phyloP scores from a whole-genome alignment of 106 monocot genomes.

The Allium fistulosum region DNA sequence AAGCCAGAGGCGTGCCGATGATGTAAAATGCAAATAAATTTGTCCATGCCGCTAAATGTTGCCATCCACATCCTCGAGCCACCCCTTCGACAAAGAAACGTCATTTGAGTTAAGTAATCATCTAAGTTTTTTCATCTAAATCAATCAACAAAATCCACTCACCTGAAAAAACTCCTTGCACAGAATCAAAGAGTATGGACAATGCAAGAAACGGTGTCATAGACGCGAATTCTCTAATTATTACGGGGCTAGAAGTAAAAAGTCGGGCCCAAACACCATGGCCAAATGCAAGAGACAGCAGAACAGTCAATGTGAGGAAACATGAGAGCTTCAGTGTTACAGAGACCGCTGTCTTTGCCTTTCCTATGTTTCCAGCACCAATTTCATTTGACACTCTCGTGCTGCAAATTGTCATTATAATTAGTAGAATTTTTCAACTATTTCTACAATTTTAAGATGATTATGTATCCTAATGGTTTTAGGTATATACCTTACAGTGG shows the following conservation, averaged over 20 bases:
- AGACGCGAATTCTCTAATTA: conserved; percentile 39
- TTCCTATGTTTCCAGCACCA: conserved; percentile 51
- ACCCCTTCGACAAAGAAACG: conserved; percentile 34
- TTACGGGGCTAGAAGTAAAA: conserved; percentile 44
- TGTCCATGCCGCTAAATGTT: conserved; percentile 79
- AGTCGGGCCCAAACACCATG: conserved; percentile 56
- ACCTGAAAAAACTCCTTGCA: conserved; percentile 83
- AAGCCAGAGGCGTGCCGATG: conserved; percentile 55
- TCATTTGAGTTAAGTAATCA: background rate
- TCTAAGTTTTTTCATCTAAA: background rate
- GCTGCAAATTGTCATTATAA: conserved; percentile 16
- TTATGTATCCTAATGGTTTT: too few relatives aligned
- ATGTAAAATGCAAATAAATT: conserved; percentile 61
- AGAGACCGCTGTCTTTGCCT: conserved; percentile 54
- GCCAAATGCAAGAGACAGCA: conserved; percentile 29
- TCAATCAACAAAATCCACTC: background rate
- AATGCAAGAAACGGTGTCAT: conserved; percentile 56
- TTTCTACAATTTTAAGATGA: too few relatives aligned
- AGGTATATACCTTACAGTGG: conserved; percentile 55
- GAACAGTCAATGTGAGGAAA: conserved; percentile 22
- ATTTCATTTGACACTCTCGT: conserved; percentile 82
- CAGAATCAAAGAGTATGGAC: conserved; percentile 69
- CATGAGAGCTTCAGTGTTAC: conserved; percentile 64
- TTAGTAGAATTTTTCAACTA: background rate
- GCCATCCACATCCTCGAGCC: conserved; percentile 85